phyloP scores from a whole-genome alignment of 2,329 filamentous ascomycete species.

The Spiromastix sp. region DNA sequence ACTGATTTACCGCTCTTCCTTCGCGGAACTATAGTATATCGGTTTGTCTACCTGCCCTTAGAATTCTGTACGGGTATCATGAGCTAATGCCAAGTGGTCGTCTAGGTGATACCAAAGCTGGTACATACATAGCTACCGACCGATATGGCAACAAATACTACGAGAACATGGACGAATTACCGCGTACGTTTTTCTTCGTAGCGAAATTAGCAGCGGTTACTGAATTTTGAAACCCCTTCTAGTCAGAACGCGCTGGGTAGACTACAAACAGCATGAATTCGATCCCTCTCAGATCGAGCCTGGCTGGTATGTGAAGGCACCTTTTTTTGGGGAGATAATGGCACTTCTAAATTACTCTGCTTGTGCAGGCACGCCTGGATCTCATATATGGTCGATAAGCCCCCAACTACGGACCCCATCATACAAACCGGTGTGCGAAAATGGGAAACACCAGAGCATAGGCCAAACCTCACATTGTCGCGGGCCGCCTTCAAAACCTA shows the following conservation, averaged over 20 bases:
- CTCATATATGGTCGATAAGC: conserved; percentile 81
- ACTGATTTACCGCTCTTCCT: conserved; percentile 1
- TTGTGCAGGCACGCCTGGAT: conserved; percentile 85
- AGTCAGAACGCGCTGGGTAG: conserved; percentile 96
- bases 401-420: conserved; percentile 66
- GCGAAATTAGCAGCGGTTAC: no score
- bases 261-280: conserved; percentile 76
- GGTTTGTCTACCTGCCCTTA: conserved; percentile 25
- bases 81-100: no score
- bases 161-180: conserved; percentile 90
- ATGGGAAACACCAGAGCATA: conserved; percentile 67
- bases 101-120: conserved; percentile 90
- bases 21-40: conserved; percentile 29
- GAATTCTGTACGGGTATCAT: no score
- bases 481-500: conserved; percentile 84
- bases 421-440: conserved; percentile 54
- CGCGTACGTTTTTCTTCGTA: conserved; percentile 44
- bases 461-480: conserved; percentile 64
- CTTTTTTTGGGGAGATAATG: no score
- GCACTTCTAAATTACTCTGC: not conserved
- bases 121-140: conserved; percentile 73
- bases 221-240: conserved; percentile 1
- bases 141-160: conserved; percentile 95
- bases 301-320: conserved; percentile 52
- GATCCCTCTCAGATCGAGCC: conserved; percentile 67